A percentile compares a stretch with the other conserved stretches of the same genome.
These are phyloP conservation scores for Entomortierella lignicola DNA, from an alignment of 192 early-diverging fungal genomes.

Conservation along the genomic window DNA sequence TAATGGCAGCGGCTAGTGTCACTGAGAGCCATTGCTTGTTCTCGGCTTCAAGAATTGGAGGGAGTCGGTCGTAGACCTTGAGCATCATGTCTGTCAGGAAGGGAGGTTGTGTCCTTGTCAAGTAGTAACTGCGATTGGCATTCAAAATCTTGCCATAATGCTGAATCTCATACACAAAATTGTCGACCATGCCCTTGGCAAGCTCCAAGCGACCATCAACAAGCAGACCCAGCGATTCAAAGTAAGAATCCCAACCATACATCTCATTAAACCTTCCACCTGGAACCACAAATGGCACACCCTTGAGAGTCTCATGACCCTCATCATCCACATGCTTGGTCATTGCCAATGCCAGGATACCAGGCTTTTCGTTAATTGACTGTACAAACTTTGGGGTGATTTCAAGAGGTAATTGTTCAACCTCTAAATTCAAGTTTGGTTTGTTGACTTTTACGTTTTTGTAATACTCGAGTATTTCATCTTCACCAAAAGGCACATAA, in stretches of 20 bases:
- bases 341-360: constrained; percentile 91
- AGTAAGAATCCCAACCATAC: constrained; percentile 99
- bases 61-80: constrained; percentile 76
- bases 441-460: constrained; percentile 70
- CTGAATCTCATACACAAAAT: constrained; percentile 96
- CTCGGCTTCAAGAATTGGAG: constrained; percentile 53
- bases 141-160: constrained; percentile 99
- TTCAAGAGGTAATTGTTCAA: constrained; percentile 83
- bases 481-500: constrained; percentile 91
- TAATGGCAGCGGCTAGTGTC: constrained; percentile 79
- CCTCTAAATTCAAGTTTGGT: constrained; percentile 78
- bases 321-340: constrained; percentile 59
- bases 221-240: constrained; percentile 90
- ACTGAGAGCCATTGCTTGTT: constrained; percentile 81
- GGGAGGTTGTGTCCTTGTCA: constrained; percentile 97
- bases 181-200: constrained; percentile 95
- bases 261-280: constrained; percentile 99
- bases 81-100: constrained; percentile 97
- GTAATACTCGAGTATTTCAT: constrained; percentile 84
- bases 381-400: constrained; percentile 94
- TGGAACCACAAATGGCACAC: constrained; percentile 95
- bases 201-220: constrained; percentile 88
- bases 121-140: constrained; percentile 97
- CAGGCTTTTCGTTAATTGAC: constrained; percentile 87
- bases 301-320: constrained; percentile 66